Evolutionary conservation across 805 yeast genomes (phyloP), one percentile per base, ranked within the genome.

Genomic region (Candida michaelii): DNA sequence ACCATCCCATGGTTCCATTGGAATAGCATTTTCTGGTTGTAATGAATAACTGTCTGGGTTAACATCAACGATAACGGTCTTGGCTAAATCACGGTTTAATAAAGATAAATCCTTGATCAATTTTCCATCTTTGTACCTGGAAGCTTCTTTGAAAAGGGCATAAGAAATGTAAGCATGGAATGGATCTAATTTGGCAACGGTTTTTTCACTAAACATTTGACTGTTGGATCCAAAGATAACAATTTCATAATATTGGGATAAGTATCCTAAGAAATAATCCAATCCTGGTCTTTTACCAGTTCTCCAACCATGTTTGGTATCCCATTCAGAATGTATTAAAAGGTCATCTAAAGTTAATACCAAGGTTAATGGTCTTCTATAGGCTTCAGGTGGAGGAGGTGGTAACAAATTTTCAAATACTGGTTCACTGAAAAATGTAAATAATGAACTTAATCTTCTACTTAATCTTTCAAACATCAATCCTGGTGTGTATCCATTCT

Each of bases 231-330:
- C 80, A 62, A 93, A 93, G 36, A 95, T 70, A 40, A 93, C 98
- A 60, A 93, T 83, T 71, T 93, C 99, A 66, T 91, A 93, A 73
- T 89, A 91, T 69, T 88, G 96, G 6, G 97, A 86, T 54, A 93
- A 73, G 66, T 93, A 93, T 21, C 95, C 96, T 60, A 93, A 71
- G 69, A 93, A 93, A 73, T 93, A 93, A 65, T 95, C 99, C 47
- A 89, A 82, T 49, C 99, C 99, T 25, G 99, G 98, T 72, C 99
- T 88, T 74, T 93, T 93, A 23, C 96, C 98, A 12, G 97, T 91
- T 70, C 93, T 83, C 99, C 99, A 93, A 42, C 99, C 99, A 60
- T 80, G 76, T 64, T 87, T 81, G 52, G 88, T 80, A 44, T 87
- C 79, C 99, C 99, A 93, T 49, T 85, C 87, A 30, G 95, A 82